Conservation (phyloP, 495 filamentous ascomycete species). For the Penicillium fimorum region DNA sequence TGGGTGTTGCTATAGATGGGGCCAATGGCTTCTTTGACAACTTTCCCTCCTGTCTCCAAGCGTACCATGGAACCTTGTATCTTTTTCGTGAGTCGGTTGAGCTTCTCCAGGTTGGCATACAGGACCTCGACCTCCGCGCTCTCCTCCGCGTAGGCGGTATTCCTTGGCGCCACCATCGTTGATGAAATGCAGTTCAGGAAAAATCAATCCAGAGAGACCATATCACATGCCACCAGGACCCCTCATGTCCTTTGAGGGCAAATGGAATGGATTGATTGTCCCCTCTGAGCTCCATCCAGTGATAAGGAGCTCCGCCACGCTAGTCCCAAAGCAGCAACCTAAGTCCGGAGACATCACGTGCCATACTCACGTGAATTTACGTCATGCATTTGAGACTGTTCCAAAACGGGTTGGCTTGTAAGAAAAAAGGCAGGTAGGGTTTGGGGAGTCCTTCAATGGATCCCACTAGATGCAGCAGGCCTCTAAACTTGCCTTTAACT, state of each 20-base stretch:
- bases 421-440: background rate
- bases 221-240: conserved; percentile 19
- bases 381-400: conserved; percentile 22
- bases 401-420: conserved; percentile 6
- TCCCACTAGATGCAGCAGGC: conserved; percentile 25
- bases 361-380: conserved; percentile 24
- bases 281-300: conserved; percentile 8
- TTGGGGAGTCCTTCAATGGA: conserved; percentile 10
- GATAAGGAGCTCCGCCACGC: conserved; percentile 28
- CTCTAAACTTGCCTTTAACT: conserved; percentile 59
- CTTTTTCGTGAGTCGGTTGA: conserved; percentile 79
- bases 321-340: conserved; percentile 21
- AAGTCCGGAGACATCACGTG: conserved; percentile 1
- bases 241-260: background rate
- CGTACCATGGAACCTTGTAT: conserved; percentile 84
- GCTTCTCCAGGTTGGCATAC: conserved; percentile 63
- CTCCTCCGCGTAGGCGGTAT: conserved; percentile 64
- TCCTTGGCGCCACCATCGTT: conserved; percentile 51
- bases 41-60: conserved; percentile 82
- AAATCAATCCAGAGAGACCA: conserved; percentile 9
- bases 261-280: conserved; percentile 7
- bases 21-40: conserved; percentile 85
- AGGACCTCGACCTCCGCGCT: conserved; percentile 70
- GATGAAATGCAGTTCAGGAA: conserved; percentile 12
- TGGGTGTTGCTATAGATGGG: conserved; percentile 93